A percentile compares a stretch with the other conserved stretches of the same genome.
These are phyloP conservation scores for Calonectria henricotiae DNA, from an alignment of 2,329 filamentous ascomycete genomes.

Conservation along the genomic window DNA sequence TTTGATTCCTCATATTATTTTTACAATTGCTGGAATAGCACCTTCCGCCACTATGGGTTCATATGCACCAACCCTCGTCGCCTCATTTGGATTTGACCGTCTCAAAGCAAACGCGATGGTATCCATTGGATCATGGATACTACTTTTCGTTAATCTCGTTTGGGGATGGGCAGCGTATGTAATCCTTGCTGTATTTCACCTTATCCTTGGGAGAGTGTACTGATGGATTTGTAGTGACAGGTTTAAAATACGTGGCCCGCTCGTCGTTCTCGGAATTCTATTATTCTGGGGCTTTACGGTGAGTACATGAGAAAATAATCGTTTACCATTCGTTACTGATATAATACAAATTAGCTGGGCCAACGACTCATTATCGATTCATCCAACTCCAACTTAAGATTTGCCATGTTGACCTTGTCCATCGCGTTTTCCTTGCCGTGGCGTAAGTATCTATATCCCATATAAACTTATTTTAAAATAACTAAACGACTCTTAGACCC, in stretches of 20 bases:
- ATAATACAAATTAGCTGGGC: background rate
- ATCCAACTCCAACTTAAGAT: background rate
- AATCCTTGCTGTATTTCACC: no score
- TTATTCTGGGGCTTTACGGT: background rate
- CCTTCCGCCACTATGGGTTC: background rate
- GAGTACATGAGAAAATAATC: background rate
- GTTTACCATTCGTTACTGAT: background rate
- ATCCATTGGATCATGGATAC: background rate
- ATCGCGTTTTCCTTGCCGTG: background rate
- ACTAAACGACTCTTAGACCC: background rate
- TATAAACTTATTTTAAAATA: background rate
- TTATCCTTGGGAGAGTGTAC: background rate
- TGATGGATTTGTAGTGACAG: background rate
- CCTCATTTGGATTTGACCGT: background rate
- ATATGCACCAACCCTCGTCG: background rate
- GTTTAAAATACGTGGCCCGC: background rate
- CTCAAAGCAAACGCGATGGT: slow-evolving; percentile 3
- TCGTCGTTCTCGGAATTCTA: background rate
- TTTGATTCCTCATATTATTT: slow-evolving; percentile 1
- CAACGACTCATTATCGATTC: slow-evolving; percentile 1
- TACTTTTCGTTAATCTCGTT: background rate
- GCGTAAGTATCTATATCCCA: background rate
- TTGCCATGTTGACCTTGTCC: background rate
- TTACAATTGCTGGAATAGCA: background rate
- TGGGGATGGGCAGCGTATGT: slow-evolving; percentile 9